These are phyloP conservation scores for Dactylellina sp. DNA, from an alignment of 2,329 filamentous ascomycete genomes.

Conservation along the genomic window DNA sequence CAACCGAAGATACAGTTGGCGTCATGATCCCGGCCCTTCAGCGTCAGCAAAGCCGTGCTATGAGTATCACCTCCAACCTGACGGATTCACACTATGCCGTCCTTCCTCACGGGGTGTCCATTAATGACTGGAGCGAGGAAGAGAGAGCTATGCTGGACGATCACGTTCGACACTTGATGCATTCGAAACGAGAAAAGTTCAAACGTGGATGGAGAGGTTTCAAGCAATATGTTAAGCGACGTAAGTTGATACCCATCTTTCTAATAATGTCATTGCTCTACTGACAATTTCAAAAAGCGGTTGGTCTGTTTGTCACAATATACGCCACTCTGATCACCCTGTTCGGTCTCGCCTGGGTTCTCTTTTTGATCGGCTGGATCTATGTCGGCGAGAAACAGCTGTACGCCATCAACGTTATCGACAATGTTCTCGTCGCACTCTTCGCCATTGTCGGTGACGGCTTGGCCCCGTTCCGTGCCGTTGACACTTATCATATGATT, in stretches of 20 bases:
- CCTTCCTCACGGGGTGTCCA: slow-evolving; percentile 76
- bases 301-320: slow-evolving; percentile 85
- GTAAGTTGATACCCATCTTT: slow-evolving; percentile 65
- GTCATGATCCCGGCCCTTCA: slow-evolving; percentile 51
- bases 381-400: slow-evolving; percentile 79
- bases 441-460: slow-evolving; percentile 79
- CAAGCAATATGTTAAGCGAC: slow-evolving; percentile 79
- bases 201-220: slow-evolving; percentile 84
- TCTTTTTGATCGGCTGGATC: slow-evolving; percentile 92
- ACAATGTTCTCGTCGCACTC: slow-evolving; percentile 77
- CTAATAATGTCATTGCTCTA: slow-evolving; percentile 3
- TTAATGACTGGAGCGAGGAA: slow-evolving; percentile 79
- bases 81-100: slow-evolving; percentile 81
- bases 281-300: slow-evolving; percentile 65
- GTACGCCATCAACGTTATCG: slow-evolving; percentile 77
- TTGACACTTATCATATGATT: slow-evolving; percentile 90
- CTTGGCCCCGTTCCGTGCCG: slow-evolving; percentile 77
- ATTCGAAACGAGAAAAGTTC: slow-evolving; percentile 82
- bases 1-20: not conserved
- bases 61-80: slow-evolving; percentile 75
- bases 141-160: slow-evolving; percentile 84
- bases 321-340: slow-evolving; percentile 85
- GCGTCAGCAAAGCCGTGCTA: slow-evolving; percentile 63
- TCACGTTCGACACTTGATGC: slow-evolving; percentile 86
- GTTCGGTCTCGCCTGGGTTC: slow-evolving; percentile 87